Conservation (phyloP, 1,284 basidiomycete genomes). For the Spongispora temasekensis region DNA sequence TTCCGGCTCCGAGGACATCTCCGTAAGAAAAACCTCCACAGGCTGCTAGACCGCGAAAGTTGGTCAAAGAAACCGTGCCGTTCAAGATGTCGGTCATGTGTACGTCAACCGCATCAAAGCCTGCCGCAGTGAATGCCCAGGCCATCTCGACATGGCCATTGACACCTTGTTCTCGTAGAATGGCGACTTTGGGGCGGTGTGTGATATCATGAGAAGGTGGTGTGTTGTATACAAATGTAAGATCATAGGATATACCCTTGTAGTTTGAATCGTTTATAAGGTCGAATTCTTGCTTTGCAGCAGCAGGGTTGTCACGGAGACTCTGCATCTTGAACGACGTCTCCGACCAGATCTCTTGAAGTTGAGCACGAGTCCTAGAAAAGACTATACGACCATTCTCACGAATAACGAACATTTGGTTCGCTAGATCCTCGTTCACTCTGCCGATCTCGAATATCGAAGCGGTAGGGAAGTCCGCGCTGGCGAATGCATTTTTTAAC, state of each 20-base stretch:
- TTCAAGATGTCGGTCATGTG: constrained; percentile 97
- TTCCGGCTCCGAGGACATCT: constrained; percentile 96
- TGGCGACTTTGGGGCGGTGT: constrained; percentile 85
- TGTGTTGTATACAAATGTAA: constrained; percentile 62
- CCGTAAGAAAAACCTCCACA: constrained; percentile 99
- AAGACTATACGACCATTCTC: constrained; percentile 60
- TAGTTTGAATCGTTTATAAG: constrained; percentile 70
- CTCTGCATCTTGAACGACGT: constrained; percentile 93
- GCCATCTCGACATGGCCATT: constrained; percentile 99
- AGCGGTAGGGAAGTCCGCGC: constrained; percentile 71
- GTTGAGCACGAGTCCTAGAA: constrained; percentile 61
- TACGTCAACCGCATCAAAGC: constrained; percentile 93
- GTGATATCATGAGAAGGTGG: constrained; percentile 36
- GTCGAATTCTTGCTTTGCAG: constrained; percentile 82
- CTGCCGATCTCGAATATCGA: constrained; percentile 78
- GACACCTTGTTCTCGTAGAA: constrained; percentile 97
- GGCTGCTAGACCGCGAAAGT: constrained; percentile 89
- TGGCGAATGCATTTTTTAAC: constrained; percentile 65
- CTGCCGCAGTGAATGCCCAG: constrained; percentile 92
- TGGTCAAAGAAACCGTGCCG: constrained; percentile 61
- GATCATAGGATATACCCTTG: constrained; percentile 77
- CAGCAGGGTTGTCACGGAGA: constrained; percentile 81
- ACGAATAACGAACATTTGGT: constrained; percentile 68
- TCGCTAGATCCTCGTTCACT: constrained; percentile 52
- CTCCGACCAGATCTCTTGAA: constrained; percentile 92